phyloP scores from a whole-genome alignment of 352 stramenopile genomes.

The Globisporangium nunn region DNA sequence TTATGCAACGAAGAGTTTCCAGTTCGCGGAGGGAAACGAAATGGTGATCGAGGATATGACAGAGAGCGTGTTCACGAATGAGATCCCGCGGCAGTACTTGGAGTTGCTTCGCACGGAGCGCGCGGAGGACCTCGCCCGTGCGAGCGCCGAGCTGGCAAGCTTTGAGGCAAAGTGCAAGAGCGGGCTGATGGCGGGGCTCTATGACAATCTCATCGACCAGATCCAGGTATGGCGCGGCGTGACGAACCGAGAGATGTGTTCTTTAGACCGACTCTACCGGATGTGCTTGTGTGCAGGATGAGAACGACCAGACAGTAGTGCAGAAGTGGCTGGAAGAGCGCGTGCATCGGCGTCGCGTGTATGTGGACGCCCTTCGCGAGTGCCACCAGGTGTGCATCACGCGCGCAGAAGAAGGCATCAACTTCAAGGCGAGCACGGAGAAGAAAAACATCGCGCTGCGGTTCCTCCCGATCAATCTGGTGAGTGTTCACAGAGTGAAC shows the following conservation, averaged over 20 bases:
- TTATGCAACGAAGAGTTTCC: slow-evolving; percentile 75
- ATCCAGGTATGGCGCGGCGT: slow-evolving; percentile 30
- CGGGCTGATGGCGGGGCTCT: slow-evolving; percentile 49
- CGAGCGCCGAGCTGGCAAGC: slow-evolving; percentile 37
- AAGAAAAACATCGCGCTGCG: slow-evolving; percentile 72
- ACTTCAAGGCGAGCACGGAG: slow-evolving; percentile 80
- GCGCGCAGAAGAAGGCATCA: slow-evolving; percentile 56
- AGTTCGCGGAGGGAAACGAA: slow-evolving; percentile 62
- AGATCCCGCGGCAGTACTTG: slow-evolving; percentile 72
- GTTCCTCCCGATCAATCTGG: slow-evolving; percentile 76
- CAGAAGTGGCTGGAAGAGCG: slow-evolving; percentile 71
- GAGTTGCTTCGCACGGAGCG: slow-evolving; percentile 55
- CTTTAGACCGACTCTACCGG: neutral
- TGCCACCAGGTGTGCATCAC: slow-evolving; percentile 65
- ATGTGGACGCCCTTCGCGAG: slow-evolving; percentile 59
- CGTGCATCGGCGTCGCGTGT: slow-evolving; percentile 54
- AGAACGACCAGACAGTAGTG: slow-evolving; percentile 69
- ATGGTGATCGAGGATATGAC: slow-evolving; percentile 82
- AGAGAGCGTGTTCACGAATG: slow-evolving; percentile 76
- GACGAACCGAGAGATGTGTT: neutral
- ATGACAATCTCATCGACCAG: slow-evolving; percentile 84
- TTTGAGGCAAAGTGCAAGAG: slow-evolving; percentile 67
- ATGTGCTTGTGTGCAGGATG: slow-evolving; percentile 20
- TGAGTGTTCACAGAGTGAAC: slow-evolving; percentile 9
- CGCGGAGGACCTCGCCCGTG: slow-evolving; percentile 37